Conservation (phyloP, 225 moss, liverwort and hornwort species). For the Bryum argenteum region DNA sequence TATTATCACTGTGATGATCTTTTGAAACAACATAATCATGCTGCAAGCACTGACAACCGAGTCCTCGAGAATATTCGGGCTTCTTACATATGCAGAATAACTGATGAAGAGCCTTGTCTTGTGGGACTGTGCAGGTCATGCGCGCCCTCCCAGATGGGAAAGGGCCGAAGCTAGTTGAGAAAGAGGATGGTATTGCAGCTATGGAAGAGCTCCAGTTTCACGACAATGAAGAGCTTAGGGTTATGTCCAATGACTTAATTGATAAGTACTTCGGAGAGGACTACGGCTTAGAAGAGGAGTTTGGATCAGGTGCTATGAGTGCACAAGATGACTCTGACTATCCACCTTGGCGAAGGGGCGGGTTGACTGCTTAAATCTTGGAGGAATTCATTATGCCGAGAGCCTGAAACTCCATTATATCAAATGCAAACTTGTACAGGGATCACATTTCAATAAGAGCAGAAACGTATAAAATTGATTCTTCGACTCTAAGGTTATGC, state of each 20-base stretch:
- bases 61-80: neutral
- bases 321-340: slow-evolving; percentile 67
- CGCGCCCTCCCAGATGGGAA: slow-evolving; percentile 74
- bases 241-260: slow-evolving; percentile 79
- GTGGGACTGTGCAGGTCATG: slow-evolving; percentile 70
- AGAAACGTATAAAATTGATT: neutral
- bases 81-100: neutral
- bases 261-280: slow-evolving; percentile 92
- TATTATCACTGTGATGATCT: too few relatives aligned
- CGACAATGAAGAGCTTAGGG: slow-evolving; percentile 78
- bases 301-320: slow-evolving; percentile 55
- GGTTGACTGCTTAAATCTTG: slow-evolving; percentile 47
- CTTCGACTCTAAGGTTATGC: neutral
- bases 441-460: slow-evolving; percentile 12
- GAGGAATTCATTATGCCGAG: neutral
- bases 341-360: slow-evolving; percentile 83
- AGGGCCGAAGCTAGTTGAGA: slow-evolving; percentile 91
- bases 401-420: slow-evolving; percentile 6
- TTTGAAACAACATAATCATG: neutral
- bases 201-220: slow-evolving; percentile 88
- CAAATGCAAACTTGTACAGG: slow-evolving; percentile 36
- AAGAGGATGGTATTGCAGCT: slow-evolving; percentile 95
- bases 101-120: slow-evolving; percentile 7
- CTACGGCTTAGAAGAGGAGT: slow-evolving; percentile 95
- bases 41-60: neutral